phyloP scores from a whole-genome alignment of 352 stramenopile genomes.

The Phytopythium kandeliae region DNA sequence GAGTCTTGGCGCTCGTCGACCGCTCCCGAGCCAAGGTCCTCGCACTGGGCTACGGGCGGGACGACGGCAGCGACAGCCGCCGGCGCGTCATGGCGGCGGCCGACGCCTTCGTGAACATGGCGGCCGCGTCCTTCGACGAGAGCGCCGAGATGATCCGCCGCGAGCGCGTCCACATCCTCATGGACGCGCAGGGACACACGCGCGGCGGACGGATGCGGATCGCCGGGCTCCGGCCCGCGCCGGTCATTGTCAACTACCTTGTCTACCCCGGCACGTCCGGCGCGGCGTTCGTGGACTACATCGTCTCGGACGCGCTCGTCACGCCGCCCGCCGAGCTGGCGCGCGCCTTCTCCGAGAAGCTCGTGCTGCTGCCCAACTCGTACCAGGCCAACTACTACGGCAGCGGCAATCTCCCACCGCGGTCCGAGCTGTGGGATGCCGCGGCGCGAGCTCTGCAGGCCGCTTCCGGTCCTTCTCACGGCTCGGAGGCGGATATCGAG shows the following conservation, averaged over 20 bases:
- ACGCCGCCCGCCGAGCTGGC: constrained; percentile 29
- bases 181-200: constrained; percentile 81
- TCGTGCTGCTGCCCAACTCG: constrained; percentile 60
- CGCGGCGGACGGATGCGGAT: constrained; percentile 46
- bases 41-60: constrained; percentile 56
- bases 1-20: constrained; percentile 50
- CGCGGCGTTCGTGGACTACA: constrained; percentile 72
- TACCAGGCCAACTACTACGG: constrained; percentile 84
- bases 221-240: constrained; percentile 36
- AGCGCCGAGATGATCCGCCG: constrained; percentile 26
- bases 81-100: constrained; percentile 22
- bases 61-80: constrained; percentile 47
- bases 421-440: background rate
- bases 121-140: constrained; percentile 26
- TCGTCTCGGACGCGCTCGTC: constrained; percentile 59
- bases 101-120: constrained; percentile 56
- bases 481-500: background rate
- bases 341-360: constrained; percentile 56
- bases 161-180: constrained; percentile 51
- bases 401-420: background rate
- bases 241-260: constrained; percentile 78
- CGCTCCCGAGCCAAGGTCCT: constrained; percentile 15
- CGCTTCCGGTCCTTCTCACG: no score
- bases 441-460: no score
- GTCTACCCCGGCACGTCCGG: constrained; percentile 78